Evolutionary conservation across 2,329 filamentous ascomycete species (phyloP).

Genomic region (Aspergillus fumigatiaffinis): DNA sequence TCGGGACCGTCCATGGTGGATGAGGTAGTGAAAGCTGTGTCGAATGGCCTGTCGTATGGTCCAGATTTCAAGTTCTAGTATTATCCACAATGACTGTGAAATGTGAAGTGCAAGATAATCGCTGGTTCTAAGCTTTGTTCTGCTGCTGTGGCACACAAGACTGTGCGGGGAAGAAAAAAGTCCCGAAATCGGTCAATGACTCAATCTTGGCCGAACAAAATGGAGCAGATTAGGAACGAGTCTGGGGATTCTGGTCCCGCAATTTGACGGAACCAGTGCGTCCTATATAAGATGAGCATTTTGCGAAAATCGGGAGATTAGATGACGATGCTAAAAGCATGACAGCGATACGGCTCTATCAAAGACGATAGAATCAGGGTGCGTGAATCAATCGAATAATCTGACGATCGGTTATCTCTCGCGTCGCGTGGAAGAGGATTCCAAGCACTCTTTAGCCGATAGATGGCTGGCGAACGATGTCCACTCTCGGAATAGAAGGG

Average conservation of each 20-base stretch:
- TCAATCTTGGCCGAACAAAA: not conserved
- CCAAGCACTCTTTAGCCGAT: not conserved
- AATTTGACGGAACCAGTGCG: not conserved
- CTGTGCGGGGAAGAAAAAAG: not conserved
- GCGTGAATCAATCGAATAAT: slow-evolving; percentile 19
- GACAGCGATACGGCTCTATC: slow-evolving; percentile 1
- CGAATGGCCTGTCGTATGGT: not conserved
- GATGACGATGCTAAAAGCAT: not conserved
- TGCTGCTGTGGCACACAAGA: not conserved
- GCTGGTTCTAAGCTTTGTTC: not conserved
- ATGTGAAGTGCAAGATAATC: not conserved
- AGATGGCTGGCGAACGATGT: not conserved
- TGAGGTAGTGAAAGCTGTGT: not conserved
- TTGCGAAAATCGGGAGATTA: not conserved
- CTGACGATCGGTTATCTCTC: slow-evolving; percentile 13
- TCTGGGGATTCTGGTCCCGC: not conserved
- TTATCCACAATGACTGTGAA: not conserved
- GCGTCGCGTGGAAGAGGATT: not conserved
- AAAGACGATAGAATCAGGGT: slow-evolving; percentile 3
- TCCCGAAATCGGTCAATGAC: not conserved
- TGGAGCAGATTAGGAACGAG: not conserved
- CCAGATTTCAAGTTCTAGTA: not conserved
- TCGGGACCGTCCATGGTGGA: slow-evolving; percentile 37
- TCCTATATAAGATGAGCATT: slow-evolving; percentile 5
- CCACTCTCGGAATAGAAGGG: not conserved